Base-by-base conservation (phyloP, 495 filamentous ascomycete species). In the Paragyromitra xinjiangensis region DNA sequence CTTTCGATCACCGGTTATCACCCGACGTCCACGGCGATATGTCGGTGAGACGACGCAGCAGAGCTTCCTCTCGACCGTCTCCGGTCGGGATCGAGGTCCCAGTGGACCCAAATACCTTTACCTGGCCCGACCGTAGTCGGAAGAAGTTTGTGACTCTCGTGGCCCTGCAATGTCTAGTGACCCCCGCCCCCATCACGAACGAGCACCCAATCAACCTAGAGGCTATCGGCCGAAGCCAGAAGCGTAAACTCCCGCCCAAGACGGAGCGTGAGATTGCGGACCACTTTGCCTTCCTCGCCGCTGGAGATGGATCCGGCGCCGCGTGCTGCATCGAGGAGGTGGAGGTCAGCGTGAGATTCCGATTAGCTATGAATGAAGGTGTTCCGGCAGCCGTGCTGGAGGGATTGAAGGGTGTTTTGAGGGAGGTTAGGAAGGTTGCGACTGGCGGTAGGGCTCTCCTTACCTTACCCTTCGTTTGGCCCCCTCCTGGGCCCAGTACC, bases 321-420 rank as follows among this genome's bases (percentile, higher is more conserved):
- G 81, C 81, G 22, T 82, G 78, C 72, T 82, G 81, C 63, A 72
- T 82, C 16, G 81, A 82, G 73, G 77, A 82, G 66, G 74, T 22
- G 0, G 77, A 71, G 16, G 70, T 42, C 45, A 71, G 72, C 1
- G 22, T 82, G 42, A 69, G 66, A 61, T 82, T 82, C 58, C 50
- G 81, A 51, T 26, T 82, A 6, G 81, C 81, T 0, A 82, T 82
- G 81, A 82, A 82, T 48, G 81, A 82, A 44, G 81, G 80, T 3
- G 81, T 82, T 19, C 77, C 81, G 0, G 67, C 5, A 8, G 9
- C 64, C 6, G 78, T 82, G 42, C 45, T 82, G 44, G 81, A 82
- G 11, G 81, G 81, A 40, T 42, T 82, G 50, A 73, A 50, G n/a
- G 73, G 55, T 0, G 53, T 82, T 1, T 69, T 76, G 42, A 75